Evolutionary conservation across 2,329 filamentous ascomycete species (phyloP).

Genomic region (Curvularia lunata): DNA sequence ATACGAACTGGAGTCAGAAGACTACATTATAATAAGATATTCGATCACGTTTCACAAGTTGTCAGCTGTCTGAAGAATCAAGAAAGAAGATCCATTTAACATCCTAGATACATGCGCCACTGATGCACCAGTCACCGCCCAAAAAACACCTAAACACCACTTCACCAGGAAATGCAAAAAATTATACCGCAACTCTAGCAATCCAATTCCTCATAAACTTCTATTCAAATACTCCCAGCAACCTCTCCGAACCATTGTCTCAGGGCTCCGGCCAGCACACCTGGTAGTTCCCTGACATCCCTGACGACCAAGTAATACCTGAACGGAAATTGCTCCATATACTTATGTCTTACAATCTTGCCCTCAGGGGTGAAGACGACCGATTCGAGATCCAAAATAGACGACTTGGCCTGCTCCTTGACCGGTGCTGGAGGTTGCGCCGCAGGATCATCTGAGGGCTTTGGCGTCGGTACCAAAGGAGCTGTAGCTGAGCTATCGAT

Average conservation of each 20-base stretch:
- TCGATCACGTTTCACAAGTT: neutral
- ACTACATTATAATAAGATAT: no score
- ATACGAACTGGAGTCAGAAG: neutral
- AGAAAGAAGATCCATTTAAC: neutral
- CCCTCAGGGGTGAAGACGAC: slow-evolving; percentile 77
- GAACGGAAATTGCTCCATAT: slow-evolving; percentile 96
- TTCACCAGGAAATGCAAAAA: neutral
- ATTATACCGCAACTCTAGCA: neutral
- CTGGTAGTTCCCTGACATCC: slow-evolving; percentile 87
- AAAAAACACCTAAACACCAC: neutral
- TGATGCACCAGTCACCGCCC: neutral
- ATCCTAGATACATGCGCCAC: neutral
- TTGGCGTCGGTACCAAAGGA: slow-evolving; percentile 11
- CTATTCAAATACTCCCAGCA: slow-evolving; percentile 50
- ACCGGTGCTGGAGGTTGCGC: slow-evolving; percentile 16
- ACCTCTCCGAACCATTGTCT: slow-evolving; percentile 93
- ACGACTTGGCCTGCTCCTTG: slow-evolving; percentile 62
- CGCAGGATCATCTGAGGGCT: slow-evolving; percentile 9
- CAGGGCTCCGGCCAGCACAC: slow-evolving; percentile 83
- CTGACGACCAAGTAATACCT: slow-evolving; percentile 95
- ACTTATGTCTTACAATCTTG: slow-evolving; percentile 81
- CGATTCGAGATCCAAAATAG: slow-evolving; percentile 86
- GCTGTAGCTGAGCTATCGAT: slow-evolving; percentile 68
- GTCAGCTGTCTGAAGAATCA: neutral
- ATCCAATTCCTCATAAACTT: neutral